Evolutionary conservation across 106 monocot genomes (phyloP).

Genomic region (Chionographis japonica): DNA sequence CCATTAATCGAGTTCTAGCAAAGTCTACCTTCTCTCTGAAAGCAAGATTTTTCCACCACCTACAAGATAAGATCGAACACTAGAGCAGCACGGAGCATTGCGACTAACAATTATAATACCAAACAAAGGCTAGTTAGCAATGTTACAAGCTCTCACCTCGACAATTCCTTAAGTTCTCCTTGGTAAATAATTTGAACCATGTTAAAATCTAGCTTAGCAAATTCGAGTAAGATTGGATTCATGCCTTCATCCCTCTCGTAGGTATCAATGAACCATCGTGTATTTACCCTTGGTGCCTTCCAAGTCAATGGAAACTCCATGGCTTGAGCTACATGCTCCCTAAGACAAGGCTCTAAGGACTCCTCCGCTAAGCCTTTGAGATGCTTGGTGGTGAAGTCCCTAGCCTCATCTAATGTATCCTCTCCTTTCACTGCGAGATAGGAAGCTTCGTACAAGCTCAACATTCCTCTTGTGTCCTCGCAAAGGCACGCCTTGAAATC

Average conservation of each 20-base stretch:
- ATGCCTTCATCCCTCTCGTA: background rate
- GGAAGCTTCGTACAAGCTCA: slow-evolving; percentile 9
- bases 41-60: background rate
- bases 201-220: slow-evolving; percentile 8
- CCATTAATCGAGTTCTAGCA: background rate
- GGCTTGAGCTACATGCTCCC: too few species aligned
- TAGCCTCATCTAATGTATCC: slow-evolving; percentile 16
- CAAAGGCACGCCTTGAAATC: slow-evolving; percentile 1
- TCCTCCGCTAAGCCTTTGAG: background rate
- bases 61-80: background rate
- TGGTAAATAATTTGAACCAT: background rate
- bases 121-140: too few species aligned
- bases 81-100: background rate
- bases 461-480: slow-evolving; percentile 5
- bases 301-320: too few species aligned
- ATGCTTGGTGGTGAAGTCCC: slow-evolving; percentile 7
- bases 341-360: too few species aligned
- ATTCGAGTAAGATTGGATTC: background rate
- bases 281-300: too few species aligned
- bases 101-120: too few species aligned
- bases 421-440: slow-evolving; percentile 16
- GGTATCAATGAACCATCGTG: background rate
- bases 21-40: background rate
- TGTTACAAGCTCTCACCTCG: background rate
- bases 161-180: background rate